Evolutionary conservation across 345 rosid genomes (phyloP).

Genomic region (Salix viminalis): DNA sequence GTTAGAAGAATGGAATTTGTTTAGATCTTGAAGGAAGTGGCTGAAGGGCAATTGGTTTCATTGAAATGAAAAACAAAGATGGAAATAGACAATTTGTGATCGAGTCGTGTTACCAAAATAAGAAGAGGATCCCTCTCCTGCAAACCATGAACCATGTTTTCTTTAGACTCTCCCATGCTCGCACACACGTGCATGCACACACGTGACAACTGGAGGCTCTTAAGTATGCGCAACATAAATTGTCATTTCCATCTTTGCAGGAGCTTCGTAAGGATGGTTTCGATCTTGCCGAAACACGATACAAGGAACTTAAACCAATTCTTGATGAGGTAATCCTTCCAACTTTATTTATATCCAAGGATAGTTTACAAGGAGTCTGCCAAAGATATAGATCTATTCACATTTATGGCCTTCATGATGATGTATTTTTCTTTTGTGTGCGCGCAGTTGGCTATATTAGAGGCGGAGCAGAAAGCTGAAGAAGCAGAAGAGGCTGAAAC

Average conservation of each 20-base stretch:
- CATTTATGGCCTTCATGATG: neutral
- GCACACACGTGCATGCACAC: neutral
- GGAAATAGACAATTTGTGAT: no score
- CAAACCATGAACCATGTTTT: no score
- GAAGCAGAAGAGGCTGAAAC: slow-evolving; percentile 83
- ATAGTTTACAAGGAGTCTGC: neutral
- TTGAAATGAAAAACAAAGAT: no score
- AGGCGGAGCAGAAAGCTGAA: slow-evolving; percentile 93
- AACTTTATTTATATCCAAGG: neutral
- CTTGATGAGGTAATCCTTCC: slow-evolving; percentile 69
- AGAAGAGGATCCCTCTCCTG: no score
- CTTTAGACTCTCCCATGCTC: neutral
- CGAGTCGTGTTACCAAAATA: no score
- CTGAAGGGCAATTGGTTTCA: no score
- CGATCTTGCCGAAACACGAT: slow-evolving; percentile 84
- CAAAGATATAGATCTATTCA: neutral
- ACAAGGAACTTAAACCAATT: slow-evolving; percentile 83
- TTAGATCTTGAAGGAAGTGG: no score
- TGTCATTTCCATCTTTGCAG: slow-evolving; percentile 35
- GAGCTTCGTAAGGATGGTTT: slow-evolving; percentile 96
- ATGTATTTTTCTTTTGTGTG: neutral
- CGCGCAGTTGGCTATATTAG: slow-evolving; percentile 64
- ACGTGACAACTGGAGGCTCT: neutral
- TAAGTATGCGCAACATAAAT: slow-evolving; percentile 6
- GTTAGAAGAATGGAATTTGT: no score